Conservation (phyloP, 202 grass and related monocot species). For the Zoysia matrella region DNA sequence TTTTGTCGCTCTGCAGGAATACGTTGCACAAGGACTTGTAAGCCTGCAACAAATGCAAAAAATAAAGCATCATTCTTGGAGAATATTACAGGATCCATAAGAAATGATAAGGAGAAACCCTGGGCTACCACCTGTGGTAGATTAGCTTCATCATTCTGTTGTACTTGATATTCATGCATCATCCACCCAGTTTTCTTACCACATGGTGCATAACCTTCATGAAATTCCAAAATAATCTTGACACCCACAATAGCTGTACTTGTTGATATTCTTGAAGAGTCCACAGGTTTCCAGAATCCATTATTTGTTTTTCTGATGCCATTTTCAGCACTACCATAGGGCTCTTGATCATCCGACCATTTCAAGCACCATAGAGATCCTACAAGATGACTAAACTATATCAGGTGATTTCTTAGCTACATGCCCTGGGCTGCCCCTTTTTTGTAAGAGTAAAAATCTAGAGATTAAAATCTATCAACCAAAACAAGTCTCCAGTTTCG, state of each 20-base stretch:
- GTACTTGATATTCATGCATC: constrained; percentile 62
- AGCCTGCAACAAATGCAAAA: constrained; percentile 36
- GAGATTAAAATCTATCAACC: not conserved
- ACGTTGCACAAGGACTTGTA: constrained; percentile 56
- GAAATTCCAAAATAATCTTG: constrained; percentile 54
- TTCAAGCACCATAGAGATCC: constrained; percentile 49
- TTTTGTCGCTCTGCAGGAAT: constrained; percentile 33
- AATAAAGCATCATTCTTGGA: constrained; percentile 4
- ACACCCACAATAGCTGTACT: constrained; percentile 37
- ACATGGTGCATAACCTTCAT: constrained; percentile 45
- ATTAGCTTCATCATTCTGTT: constrained; percentile 41
- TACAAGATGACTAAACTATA: constrained; percentile 29
- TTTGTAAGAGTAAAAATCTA: not conserved
- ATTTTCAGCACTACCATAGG: constrained; percentile 13
- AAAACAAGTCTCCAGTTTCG: not conserved
- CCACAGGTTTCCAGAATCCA: constrained; percentile 52
- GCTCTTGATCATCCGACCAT: constrained; percentile 21
- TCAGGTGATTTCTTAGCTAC: constrained; percentile 15
- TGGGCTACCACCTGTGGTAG: constrained; percentile 41
- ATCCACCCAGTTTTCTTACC: constrained; percentile 54
- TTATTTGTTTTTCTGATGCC: constrained; percentile 31
- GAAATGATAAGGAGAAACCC: not conserved
- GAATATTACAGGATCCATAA: not conserved
- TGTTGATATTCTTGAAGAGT: constrained; percentile 35
- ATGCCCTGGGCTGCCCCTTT: no score